Percentiles rank a stretch among this genome's conserved stretches.
Evolutionary conservation across 805 yeast species (phyloP).

Genomic region (Kodamaea leandrae): DNA sequence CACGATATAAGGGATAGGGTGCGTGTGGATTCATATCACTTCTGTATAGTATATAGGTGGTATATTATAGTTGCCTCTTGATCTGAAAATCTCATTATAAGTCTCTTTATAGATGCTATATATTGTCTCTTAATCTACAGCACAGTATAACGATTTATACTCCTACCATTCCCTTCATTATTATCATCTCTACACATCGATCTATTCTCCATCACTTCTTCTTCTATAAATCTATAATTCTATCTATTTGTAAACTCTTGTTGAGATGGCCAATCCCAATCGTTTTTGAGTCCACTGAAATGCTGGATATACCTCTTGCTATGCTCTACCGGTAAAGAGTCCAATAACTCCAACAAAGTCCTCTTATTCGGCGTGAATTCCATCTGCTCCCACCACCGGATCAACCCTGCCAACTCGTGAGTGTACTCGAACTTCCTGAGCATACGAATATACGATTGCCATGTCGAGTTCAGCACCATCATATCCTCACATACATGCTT

Average conservation of each 20-base stretch:
- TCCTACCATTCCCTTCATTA: neutral
- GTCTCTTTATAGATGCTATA: no score
- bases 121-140: no score
- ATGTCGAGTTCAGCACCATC: constrained; percentile 45
- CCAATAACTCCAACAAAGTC: constrained; percentile 40
- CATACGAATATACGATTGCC: constrained; percentile 53
- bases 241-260: constrained; percentile 9
- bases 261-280: constrained; percentile 37
- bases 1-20: no score
- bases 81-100: no score
- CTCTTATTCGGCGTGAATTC: constrained; percentile 40
- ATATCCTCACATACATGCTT: constrained; percentile 27
- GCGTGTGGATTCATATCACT: no score
- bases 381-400: constrained; percentile 55
- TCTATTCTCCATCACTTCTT: no score
- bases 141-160: no score
- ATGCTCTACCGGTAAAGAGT: constrained; percentile 34
- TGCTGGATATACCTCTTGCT: constrained; percentile 40
- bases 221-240: neutral
- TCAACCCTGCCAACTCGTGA: constrained; percentile 47
- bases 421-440: constrained; percentile 46
- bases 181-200: neutral
- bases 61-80: no score
- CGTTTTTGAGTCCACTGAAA: constrained; percentile 19
- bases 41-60: no score